phyloP scores from a whole-genome alignment of 106 monocot genomes.

The Allium cepa region DNA sequence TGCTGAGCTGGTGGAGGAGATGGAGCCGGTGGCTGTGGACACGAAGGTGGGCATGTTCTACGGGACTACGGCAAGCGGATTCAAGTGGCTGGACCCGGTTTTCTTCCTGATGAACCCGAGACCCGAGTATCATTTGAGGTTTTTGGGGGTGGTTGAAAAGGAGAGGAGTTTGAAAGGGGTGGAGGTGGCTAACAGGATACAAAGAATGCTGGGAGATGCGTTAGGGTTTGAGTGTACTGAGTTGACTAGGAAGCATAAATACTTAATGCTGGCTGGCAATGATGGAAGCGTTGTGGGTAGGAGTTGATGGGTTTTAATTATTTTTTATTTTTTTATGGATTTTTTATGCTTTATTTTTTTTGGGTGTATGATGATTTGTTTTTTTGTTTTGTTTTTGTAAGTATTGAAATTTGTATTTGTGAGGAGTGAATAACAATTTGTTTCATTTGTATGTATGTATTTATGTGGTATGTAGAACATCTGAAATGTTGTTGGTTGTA shows the following conservation, averaged over 20 bases:
- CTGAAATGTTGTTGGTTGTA: too few relatives aligned
- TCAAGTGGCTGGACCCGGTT: conserved; percentile 70
- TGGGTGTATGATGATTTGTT: too few relatives aligned
- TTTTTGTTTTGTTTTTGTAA: too few relatives aligned
- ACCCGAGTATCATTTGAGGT: conserved; percentile 37
- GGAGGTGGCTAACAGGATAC: conserved; percentile 54
- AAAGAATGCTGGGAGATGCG: conserved; percentile 28
- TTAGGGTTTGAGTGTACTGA: conserved; percentile 49
- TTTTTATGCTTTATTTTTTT: too few relatives aligned
- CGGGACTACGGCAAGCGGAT: conserved; percentile 80
- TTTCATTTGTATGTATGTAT: too few relatives aligned
- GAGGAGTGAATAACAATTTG: too few relatives aligned
- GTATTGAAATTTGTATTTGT: too few relatives aligned
- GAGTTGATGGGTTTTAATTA: not conserved
- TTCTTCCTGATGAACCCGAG: conserved; percentile 65
- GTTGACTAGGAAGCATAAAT: conserved; percentile 60
- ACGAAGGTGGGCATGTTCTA: conserved; percentile 42
- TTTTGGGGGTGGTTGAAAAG: conserved; percentile 39
- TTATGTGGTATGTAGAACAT: too few relatives aligned
- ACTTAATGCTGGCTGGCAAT: conserved; percentile 56
- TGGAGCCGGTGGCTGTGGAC: conserved; percentile 67
- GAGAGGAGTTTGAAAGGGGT: conserved; percentile 14
- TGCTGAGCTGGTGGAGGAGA: conserved; percentile 67
- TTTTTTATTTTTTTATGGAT: too few relatives aligned
- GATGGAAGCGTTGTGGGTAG: conserved; percentile 24